phyloP scores from a whole-genome alignment of 2,329 filamentous ascomycete species.

The Aurifilum marmelostoma region DNA sequence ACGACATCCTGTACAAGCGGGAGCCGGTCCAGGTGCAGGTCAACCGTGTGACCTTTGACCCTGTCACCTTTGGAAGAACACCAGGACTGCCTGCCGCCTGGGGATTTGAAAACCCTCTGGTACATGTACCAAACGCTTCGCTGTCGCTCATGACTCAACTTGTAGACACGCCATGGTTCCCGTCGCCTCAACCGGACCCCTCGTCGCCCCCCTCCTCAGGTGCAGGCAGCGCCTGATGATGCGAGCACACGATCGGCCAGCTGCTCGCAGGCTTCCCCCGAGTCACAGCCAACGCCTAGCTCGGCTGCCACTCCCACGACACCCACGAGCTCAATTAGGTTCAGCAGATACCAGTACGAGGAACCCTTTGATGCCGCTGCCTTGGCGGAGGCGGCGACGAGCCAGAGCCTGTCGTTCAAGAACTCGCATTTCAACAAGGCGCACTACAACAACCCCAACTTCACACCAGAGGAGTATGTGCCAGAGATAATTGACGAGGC shows the following conservation, averaged over 20 bases:
- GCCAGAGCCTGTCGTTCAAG: slow-evolving; percentile 63
- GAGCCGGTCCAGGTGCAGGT: slow-evolving; percentile 50
- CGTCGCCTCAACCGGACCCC: slow-evolving; percentile 40
- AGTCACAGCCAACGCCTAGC: slow-evolving; percentile 35
- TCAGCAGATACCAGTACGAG: slow-evolving; percentile 58
- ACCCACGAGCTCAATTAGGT: slow-evolving; percentile 48
- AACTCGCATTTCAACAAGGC: slow-evolving; percentile 69
- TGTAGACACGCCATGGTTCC: slow-evolving; percentile 44
- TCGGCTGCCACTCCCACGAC: slow-evolving; percentile 35
- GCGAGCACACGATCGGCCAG: slow-evolving; percentile 14
- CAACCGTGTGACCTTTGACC: slow-evolving; percentile 48
- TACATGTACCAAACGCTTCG: slow-evolving; percentile 52
- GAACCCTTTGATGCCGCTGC: slow-evolving; percentile 36
- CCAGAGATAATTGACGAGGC: slow-evolving; percentile 40
- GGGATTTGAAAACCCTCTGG: slow-evolving; percentile 46
- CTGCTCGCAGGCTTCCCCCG: slow-evolving; percentile 33
- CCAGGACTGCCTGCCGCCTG: slow-evolving; percentile 35
- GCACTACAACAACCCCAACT: slow-evolving; percentile 68
- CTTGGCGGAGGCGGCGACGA: slow-evolving; percentile 45
- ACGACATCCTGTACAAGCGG: slow-evolving; percentile 80
- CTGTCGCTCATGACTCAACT: slow-evolving; percentile 36
- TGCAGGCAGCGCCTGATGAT: slow-evolving; percentile 14
- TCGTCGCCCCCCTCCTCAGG: slow-evolving; percentile 28
- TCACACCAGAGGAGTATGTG: slow-evolving; percentile 58
- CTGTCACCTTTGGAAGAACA: slow-evolving; percentile 14